phyloP scores from a whole-genome alignment of 2,329 filamentous ascomycete genomes.

The Neocatenulostroma microsporum region DNA sequence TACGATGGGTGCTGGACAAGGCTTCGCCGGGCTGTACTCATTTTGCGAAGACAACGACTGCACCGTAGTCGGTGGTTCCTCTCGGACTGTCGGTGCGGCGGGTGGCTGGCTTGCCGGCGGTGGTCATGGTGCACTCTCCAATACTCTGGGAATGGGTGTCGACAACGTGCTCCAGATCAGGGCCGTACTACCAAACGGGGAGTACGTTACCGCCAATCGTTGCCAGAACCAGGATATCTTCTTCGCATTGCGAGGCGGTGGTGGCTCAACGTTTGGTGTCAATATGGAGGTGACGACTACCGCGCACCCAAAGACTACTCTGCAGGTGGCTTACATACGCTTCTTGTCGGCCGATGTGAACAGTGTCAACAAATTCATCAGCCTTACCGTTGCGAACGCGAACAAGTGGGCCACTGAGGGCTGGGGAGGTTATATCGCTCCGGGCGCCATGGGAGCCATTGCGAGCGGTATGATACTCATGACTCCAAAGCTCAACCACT shows the following conservation, averaged over 20 bases:
- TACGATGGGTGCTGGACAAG: slow-evolving; percentile 17
- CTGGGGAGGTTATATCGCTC: slow-evolving; percentile 14
- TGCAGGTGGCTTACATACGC: slow-evolving; percentile 13
- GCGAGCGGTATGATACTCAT: slow-evolving; percentile 8
- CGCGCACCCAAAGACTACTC: slow-evolving; percentile 11
- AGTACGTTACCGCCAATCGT: slow-evolving; percentile 19
- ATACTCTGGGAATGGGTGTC: slow-evolving; percentile 20
- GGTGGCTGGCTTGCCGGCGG: slow-evolving; percentile 21
- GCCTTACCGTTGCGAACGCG: slow-evolving; percentile 10
- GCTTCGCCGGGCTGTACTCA: slow-evolving; percentile 14
- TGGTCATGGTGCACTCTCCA: slow-evolving; percentile 18
- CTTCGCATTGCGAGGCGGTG: slow-evolving; percentile 46
- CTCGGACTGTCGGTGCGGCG: slow-evolving; percentile 17
- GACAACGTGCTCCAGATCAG: slow-evolving; percentile 20
- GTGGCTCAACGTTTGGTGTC: slow-evolving; percentile 32
- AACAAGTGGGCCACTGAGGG: slow-evolving; percentile 13
- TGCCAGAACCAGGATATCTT: slow-evolving; percentile 44
- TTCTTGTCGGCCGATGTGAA: slow-evolving; percentile 8
- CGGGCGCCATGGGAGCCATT: slow-evolving; percentile 2
- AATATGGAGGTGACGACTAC: slow-evolving; percentile 14
- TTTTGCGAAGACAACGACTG: slow-evolving; percentile 15
- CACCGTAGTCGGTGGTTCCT: slow-evolving; percentile 18
- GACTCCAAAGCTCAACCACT: slow-evolving; percentile 8
- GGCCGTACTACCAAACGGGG: slow-evolving; percentile 19
- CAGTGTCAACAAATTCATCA: slow-evolving; percentile 11